Evolutionary conservation across 2,329 filamentous ascomycete genomes (phyloP).

Genomic region (Fusarium sublunatum): DNA sequence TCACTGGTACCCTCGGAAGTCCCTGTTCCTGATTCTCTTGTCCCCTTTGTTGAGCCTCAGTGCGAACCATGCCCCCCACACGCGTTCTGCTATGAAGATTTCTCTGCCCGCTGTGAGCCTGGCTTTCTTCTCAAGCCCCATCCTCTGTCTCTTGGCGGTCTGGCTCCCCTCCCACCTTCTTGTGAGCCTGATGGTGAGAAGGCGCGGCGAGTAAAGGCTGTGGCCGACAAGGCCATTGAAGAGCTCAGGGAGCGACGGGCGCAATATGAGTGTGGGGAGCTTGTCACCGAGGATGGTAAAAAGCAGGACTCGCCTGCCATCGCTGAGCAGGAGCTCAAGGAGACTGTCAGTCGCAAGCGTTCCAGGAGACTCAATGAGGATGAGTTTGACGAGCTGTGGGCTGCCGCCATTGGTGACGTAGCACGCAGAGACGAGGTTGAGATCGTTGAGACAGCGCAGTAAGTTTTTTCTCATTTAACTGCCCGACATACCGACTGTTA

Average conservation of each 20-base stretch:
- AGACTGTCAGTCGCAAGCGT: slow-evolving; percentile 78
- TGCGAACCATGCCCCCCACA: slow-evolving; percentile 93
- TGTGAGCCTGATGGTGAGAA: slow-evolving; percentile 97
- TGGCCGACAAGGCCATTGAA: slow-evolving; percentile 89
- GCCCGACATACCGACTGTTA: slow-evolving; percentile 8
- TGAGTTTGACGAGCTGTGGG: slow-evolving; percentile 92
- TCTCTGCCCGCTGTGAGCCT: slow-evolving; percentile 81
- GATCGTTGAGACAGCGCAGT: slow-evolving; percentile 60
- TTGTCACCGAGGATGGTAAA: slow-evolving; percentile 70
- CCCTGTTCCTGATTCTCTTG: slow-evolving; percentile 76
- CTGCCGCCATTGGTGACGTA: slow-evolving; percentile 78
- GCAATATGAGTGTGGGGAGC: slow-evolving; percentile 88
- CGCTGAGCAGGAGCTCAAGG: slow-evolving; percentile 79
- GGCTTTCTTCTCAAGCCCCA: slow-evolving; percentile 90
- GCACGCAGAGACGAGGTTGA: slow-evolving; percentile 70
- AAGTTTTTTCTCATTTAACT: slow-evolving; percentile 56
- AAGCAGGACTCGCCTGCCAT: slow-evolving; percentile 68
- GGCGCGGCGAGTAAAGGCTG: slow-evolving; percentile 83
- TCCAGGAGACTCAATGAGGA: slow-evolving; percentile 85
- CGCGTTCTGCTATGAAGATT: slow-evolving; percentile 85
- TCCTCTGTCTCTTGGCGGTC: slow-evolving; percentile 81
- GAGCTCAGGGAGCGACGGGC: slow-evolving; percentile 86
- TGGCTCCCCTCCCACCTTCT: slow-evolving; percentile 86
- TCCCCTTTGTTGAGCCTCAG: slow-evolving; percentile 76
- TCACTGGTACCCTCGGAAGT: slow-evolving; percentile 61